These are phyloP conservation scores for Puccinia horiana DNA, from an alignment of 1,284 basidiomycete species.

Conservation along the genomic window DNA sequence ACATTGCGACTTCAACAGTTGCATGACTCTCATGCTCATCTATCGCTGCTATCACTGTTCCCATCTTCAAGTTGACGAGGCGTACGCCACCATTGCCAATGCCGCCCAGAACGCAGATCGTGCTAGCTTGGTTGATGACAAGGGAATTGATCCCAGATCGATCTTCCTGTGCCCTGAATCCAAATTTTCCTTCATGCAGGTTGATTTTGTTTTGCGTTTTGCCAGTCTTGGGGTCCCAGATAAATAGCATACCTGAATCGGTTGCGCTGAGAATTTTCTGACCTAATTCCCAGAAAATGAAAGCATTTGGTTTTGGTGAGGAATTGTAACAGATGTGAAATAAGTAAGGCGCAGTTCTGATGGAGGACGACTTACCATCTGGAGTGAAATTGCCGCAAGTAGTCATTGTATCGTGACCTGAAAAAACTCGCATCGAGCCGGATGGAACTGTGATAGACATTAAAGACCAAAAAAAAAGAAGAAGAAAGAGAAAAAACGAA, in stretches of 20 bases:
- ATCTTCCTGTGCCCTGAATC: slow-evolving; percentile 70
- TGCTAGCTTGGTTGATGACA: slow-evolving; percentile 78
- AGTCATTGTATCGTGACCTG: slow-evolving; percentile 81
- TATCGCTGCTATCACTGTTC: slow-evolving; percentile 76
- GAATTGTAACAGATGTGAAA: not conserved
- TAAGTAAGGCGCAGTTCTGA: not conserved
- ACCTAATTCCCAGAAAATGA: slow-evolving; percentile 32
- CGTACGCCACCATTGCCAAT: slow-evolving; percentile 67
- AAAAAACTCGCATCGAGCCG: slow-evolving; percentile 93
- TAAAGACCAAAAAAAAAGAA: slow-evolving; percentile 18
- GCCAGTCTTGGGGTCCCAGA: slow-evolving; percentile 85
- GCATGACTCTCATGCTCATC: slow-evolving; percentile 76
- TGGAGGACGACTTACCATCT: slow-evolving; percentile 66
- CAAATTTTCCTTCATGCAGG: slow-evolving; percentile 65
- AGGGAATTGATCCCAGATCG: slow-evolving; percentile 73
- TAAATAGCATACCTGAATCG: slow-evolving; percentile 65
- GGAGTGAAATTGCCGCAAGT: slow-evolving; percentile 89
- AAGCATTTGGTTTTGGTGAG: not conserved
- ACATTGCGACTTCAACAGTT: slow-evolving; percentile 82
- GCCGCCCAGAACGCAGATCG: slow-evolving; percentile 84
- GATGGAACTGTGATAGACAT: slow-evolving; percentile 79
- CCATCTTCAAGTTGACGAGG: slow-evolving; percentile 78
- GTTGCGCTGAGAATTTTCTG: slow-evolving; percentile 16
- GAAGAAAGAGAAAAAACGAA: slow-evolving; percentile 32
- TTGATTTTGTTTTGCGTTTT: slow-evolving; percentile 78